Evolutionary conservation across 2,329 filamentous ascomycete species (phyloP), one percentile per base, ranked within the genome.

Genomic region (Falciphora oryzae): DNA sequence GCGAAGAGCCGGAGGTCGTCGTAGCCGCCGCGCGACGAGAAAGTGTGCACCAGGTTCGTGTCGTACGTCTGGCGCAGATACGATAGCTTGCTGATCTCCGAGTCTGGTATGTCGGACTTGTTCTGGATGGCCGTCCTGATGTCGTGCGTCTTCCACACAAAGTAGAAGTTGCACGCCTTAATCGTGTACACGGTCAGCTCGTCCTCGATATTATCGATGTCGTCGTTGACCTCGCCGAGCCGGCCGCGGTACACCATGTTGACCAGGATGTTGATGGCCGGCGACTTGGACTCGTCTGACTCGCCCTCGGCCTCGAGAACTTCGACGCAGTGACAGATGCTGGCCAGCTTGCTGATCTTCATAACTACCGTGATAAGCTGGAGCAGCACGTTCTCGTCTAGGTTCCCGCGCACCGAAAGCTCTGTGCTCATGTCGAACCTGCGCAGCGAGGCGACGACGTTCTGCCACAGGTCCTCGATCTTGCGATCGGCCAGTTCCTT

Each of bases 141-240:
- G 63, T 82, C 80, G 63, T 86, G 85, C 28, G 90, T 84, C 73
- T 95, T 94, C 95, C 95, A 99, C 87, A 96, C 92, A 73, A 97
- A 96, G 78, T 97, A 98, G 77, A 96, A 92, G 60, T 93, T 83
- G 62, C 90, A 83, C 2, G 88, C 83, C 68, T 90, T 89, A 71
- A 96, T 90, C 35, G 92, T 89, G 70, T 89, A 89, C 2, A 86
- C 82, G 8, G 92, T 88, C 58, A 95, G 81, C 68, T 91, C 88
- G 69, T 95, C 91, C 75, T 98, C 94, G 16, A 91, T 80, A 58
- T 87, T 87, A 67, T 93, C 90, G 31, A 89, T 82, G 18, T 90
- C 89, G 58, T 89, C 85, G 64, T 92, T 86, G 3, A 87, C 79
- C 64, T 89, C 87, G 63, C 85, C 83, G 59, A 89, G 86, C 62